phyloP scores from a whole-genome alignment of 495 filamentous ascomycete species.

The Tuber brumale region DNA sequence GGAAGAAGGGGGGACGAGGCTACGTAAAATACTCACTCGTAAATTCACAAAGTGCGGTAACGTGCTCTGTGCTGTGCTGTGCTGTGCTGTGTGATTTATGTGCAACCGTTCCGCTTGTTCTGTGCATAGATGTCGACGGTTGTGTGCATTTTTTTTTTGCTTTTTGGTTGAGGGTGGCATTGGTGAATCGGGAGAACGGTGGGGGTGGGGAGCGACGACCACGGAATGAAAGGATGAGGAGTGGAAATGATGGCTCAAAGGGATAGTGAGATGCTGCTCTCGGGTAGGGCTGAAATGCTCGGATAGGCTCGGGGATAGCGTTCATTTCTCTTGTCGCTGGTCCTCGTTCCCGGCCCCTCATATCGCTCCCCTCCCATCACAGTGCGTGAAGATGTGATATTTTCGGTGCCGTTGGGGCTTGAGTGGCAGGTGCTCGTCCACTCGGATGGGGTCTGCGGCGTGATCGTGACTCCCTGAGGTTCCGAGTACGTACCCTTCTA shows the following conservation, averaged over 20 bases:
- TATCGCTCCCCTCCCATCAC: background rate
- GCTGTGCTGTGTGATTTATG: background rate
- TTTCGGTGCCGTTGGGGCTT: background rate
- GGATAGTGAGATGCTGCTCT: background rate
- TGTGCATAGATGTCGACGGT: background rate
- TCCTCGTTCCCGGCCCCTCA: background rate
- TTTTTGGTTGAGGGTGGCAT: background rate
- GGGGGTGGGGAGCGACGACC: background rate
- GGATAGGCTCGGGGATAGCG: background rate
- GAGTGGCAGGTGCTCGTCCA: background rate
- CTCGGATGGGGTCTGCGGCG: background rate
- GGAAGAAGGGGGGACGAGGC: background rate
- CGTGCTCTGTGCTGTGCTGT: background rate
- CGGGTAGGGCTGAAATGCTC: background rate
- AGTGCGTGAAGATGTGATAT: background rate
- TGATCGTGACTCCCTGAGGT: background rate
- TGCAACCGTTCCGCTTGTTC: background rate
- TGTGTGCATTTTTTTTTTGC: background rate
- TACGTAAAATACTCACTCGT: background rate
- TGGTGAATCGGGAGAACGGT: background rate
- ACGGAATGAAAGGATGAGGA: background rate
- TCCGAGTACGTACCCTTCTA: background rate
- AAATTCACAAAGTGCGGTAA: background rate
- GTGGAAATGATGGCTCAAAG: background rate
- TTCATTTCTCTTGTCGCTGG: background rate